Evolutionary conservation across 2,329 filamentous ascomycete genomes (phyloP), one percentile per base, ranked within the genome.

Genomic region (Fusarium burgessii): DNA sequence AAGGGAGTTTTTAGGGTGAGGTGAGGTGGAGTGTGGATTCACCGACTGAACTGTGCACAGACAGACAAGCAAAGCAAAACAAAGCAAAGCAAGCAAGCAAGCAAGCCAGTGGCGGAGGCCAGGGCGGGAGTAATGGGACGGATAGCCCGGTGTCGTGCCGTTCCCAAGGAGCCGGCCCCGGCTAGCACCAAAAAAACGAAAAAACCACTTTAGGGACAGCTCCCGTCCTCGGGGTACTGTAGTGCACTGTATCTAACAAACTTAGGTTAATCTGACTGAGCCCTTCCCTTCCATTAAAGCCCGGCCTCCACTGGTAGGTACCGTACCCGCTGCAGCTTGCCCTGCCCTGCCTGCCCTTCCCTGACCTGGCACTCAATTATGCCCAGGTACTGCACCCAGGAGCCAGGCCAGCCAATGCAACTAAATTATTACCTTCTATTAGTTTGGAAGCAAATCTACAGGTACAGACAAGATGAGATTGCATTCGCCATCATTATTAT

Each of bases 141-240:
- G 79, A 78, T 80, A 76, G 79, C 68, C 78, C 78, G 78, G 78
- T 78, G 78, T 80, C 78, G 79, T 78, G 79, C 77, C 79, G 78
- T 76, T 80, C 78, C 78, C 79, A 81, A 77, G 74, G 71, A 77
- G 71, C 74, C 75, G 77, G 76, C 76, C 68, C 74, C 73, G 77
- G 74, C 66, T 74, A 75, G 66, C 69, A 68, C 66, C 67, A 50
- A 62, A 50, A 62, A 56, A 65, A 54, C 68, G 61, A 57, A 62
- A 56, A 57, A 57, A 60, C 40, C 62, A 67, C 46, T 55, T 67
- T 52, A 46, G 62, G 33, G 35, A 66, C 63, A 63, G 62, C 58
- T 43, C 47, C 41, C 58, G 46, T 55, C 42, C 13, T 52, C 35
- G 50, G 32, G 62, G 41, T 41, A 33, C 61, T 55, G 29, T n/a